phyloP scores from a whole-genome alignment of 352 stramenopile species.

The Phytophthora colocasiae region DNA sequence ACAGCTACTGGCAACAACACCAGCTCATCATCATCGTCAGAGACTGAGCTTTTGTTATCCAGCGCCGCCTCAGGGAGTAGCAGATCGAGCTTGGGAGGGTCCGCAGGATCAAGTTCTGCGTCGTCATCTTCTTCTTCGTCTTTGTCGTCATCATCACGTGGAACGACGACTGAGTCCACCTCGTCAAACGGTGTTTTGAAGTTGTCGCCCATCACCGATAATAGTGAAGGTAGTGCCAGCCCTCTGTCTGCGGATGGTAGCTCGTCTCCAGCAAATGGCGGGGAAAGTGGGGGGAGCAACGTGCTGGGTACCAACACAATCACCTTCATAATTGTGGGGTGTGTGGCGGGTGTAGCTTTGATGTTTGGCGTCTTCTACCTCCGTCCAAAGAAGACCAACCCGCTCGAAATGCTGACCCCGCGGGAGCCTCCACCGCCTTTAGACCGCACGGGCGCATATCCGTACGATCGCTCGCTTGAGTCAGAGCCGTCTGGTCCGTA shows the following conservation, averaged over 20 bases:
- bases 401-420: constrained; percentile 31
- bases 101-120: constrained; percentile 5
- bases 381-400: constrained; percentile 32
- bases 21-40: constrained; percentile 18
- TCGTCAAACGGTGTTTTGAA: constrained; percentile 30
- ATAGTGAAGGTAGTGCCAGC: constrained; percentile 28
- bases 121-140: constrained; percentile 20
- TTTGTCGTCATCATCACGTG: constrained; percentile 10
- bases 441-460: constrained; percentile 29
- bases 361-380: constrained; percentile 45
- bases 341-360: constrained; percentile 33
- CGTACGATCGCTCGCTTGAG: constrained; percentile 33
- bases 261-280: constrained; percentile 25
- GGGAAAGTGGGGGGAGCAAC: constrained; percentile 11
- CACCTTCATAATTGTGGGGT: constrained; percentile 45
- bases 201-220: constrained; percentile 39
- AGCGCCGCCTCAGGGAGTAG: constrained; percentile 19
- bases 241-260: constrained; percentile 24
- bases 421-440: constrained; percentile 28
- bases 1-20: constrained; percentile 4
- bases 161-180: constrained; percentile 12
- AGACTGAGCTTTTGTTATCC: constrained; percentile 19
- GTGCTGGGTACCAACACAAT: constrained; percentile 31
- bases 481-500: constrained; percentile 35
- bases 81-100: constrained; percentile 14